Percentiles rank a stretch among this genome's conserved stretches.
phyloP scores from a whole-genome alignment of 345 rosid species.

The Populus pruinosa region DNA sequence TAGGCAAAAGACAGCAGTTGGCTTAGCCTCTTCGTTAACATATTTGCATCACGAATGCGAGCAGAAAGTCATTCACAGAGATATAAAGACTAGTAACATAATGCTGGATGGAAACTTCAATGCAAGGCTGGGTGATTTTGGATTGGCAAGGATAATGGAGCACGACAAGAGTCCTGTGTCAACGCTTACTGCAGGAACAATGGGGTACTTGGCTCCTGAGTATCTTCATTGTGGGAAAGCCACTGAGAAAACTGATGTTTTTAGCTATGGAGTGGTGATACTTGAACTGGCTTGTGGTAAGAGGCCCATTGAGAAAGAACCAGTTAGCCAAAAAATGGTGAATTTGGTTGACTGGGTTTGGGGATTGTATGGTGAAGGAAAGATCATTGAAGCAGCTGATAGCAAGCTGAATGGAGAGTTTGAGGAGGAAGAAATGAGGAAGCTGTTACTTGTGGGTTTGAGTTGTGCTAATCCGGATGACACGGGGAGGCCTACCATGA shows the following conservation, averaged over 20 bases:
- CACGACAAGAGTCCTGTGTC: slow-evolving; percentile 92
- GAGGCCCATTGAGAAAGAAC: slow-evolving; percentile 86
- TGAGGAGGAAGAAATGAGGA: slow-evolving; percentile 69
- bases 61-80: slow-evolving; percentile 91
- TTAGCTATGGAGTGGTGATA: slow-evolving; percentile 83
- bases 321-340: slow-evolving; percentile 54
- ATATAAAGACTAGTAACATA: slow-evolving; percentile 80
- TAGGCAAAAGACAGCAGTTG: slow-evolving; percentile 68
- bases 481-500: slow-evolving; percentile 68
- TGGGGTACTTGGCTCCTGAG: slow-evolving; percentile 98
- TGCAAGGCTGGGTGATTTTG: slow-evolving; percentile 87
- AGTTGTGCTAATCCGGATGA: slow-evolving; percentile 86
- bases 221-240: slow-evolving; percentile 91
- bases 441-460: slow-evolving; percentile 71
- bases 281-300: slow-evolving; percentile 89
- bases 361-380: slow-evolving; percentile 69
- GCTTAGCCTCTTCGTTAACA: slow-evolving; percentile 71
- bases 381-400: slow-evolving; percentile 72
- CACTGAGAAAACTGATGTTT: slow-evolving; percentile 82
- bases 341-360: slow-evolving; percentile 96
- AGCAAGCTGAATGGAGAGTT: slow-evolving; percentile 58
- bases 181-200: slow-evolving; percentile 90
- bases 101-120: slow-evolving; percentile 85
- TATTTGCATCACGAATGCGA: slow-evolving; percentile 95
- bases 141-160: slow-evolving; percentile 90